Evolutionary conservation across 139 green algal genomes (phyloP), one percentile per base, ranked within the genome.

Genomic region (Astrephomene gubernaculifera): DNA sequence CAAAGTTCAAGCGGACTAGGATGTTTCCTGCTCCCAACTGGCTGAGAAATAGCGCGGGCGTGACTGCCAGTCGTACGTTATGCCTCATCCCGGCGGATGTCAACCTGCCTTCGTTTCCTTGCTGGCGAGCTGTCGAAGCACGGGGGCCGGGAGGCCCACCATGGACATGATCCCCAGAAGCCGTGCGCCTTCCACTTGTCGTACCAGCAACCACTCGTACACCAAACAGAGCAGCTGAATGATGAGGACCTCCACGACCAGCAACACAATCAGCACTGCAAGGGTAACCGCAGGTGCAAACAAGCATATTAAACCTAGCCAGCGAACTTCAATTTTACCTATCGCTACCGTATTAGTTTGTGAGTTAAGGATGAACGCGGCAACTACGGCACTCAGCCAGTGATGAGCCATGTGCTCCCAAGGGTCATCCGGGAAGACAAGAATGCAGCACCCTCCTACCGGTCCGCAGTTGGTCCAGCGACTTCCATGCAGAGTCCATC

Each of bases 61-160:
- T n/a, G n/a, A n/a, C n/a, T n/a, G n/a, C n/a, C n/a, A n/a, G n/a
- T n/a, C n/a, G n/a, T n/a, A n/a, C n/a, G n/a, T n/a, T n/a, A n/a
- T n/a, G n/a, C n/a, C n/a, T n/a, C n/a, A n/a, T n/a, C n/a, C n/a
- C n/a, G n/a, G n/a, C n/a, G n/a, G n/a, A n/a, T n/a, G 19, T 36
- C 68, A 35, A n/a, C 67, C 2, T 4, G 72, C 75, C 75, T 83
- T 83, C 38, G 49, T 61, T 2, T 83, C 60, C 1, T 43, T 72
- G 57, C 12, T 53, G n/a, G 24, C 79, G 63, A 85, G 38, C 64
- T 85, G 79, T 4, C 83, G 49, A 38, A 88, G 83, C n/a, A 88
- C 76, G 21, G 83, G 83, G 5, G 63, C 72, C 25, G 83, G 83
- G 49, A 88, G 73, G 1, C 72, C 83, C 39, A 79, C 10, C 63